Percentiles rank a stretch among this genome's conserved stretches.
phyloP scores from a whole-genome alignment of 176 grass and related monocot genomes.

The Eragrostis curvula region DNA sequence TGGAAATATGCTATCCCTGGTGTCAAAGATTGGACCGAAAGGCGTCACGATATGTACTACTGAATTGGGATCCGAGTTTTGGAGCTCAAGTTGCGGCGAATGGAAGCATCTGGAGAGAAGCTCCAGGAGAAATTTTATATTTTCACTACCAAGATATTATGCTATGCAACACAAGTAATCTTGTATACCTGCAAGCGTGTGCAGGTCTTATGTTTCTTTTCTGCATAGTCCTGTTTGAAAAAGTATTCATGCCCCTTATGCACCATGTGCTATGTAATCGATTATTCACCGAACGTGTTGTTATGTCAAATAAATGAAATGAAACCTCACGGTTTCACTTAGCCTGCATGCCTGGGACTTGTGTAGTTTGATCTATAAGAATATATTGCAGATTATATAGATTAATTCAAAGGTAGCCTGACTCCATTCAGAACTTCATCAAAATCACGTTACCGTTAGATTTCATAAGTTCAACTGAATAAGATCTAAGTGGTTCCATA shows the following conservation, averaged over 20 bases:
- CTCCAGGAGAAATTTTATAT: not conserved
- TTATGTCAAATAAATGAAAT: too few relatives aligned
- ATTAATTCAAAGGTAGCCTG: too few relatives aligned
- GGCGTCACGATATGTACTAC: not conserved
- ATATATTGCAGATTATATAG: too few relatives aligned
- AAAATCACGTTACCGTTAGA: too few relatives aligned
- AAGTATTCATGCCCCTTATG: not conserved
- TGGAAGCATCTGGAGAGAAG: not conserved
- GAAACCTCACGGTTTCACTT: too few relatives aligned
- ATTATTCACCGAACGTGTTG: too few relatives aligned
- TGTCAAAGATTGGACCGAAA: not conserved
- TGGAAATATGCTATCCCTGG: slow-evolving; percentile 20
- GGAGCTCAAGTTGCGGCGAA: not conserved
- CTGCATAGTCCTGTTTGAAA: not conserved
- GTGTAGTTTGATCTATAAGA: too few relatives aligned
- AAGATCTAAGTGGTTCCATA: too few relatives aligned
- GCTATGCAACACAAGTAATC: not conserved
- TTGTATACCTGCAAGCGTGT: not conserved
- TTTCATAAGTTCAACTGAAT: too few relatives aligned
- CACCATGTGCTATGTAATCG: too few relatives aligned
- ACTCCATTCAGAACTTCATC: too few relatives aligned
- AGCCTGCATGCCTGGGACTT: too few relatives aligned
- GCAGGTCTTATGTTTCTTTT: not conserved
- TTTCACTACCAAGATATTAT: not conserved
- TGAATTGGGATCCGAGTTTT: not conserved